phyloP scores from a whole-genome alignment of 2,329 filamentous ascomycete species.

The Claviceps sp. region DNA sequence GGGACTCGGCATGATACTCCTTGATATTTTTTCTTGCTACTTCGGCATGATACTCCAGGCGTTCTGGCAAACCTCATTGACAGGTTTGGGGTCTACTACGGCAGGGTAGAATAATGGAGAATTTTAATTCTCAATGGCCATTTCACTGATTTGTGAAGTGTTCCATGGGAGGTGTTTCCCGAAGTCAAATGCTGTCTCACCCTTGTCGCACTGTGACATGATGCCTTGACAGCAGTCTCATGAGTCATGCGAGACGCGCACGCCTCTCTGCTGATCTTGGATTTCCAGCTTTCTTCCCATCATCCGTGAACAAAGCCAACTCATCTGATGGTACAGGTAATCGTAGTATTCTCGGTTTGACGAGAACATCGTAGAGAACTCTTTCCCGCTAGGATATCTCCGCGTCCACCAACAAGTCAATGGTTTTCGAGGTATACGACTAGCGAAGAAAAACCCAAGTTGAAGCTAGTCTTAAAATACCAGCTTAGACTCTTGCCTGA shows the following conservation, averaged over 20 bases:
- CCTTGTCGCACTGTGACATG: slow-evolving; percentile 3
- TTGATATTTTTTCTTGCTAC: neutral
- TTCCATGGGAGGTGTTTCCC: slow-evolving; percentile 64
- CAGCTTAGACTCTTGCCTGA: slow-evolving; percentile 54
- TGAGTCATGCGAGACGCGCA: slow-evolving; percentile 2
- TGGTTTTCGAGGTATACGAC: slow-evolving; percentile 88
- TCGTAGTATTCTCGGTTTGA: slow-evolving; percentile 8
- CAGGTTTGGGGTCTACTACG: slow-evolving; percentile 19
- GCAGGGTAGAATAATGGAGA: slow-evolving; percentile 30
- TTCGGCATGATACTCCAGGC: slow-evolving; percentile 20
- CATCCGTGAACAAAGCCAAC: too few relatives aligned
- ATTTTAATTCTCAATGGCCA: slow-evolving; percentile 53
- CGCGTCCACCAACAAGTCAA: slow-evolving; percentile 57
- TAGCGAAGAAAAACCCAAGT: slow-evolving; percentile 65
- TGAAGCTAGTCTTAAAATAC: slow-evolving; percentile 30
- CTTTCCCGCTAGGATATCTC: slow-evolving; percentile 68
- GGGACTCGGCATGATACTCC: slow-evolving; percentile 17
- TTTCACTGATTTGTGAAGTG: slow-evolving; percentile 59
- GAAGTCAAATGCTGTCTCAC: slow-evolving; percentile 32
- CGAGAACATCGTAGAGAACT: neutral
- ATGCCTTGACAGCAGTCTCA: neutral
- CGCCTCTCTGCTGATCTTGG: neutral
- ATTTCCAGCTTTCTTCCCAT: too few relatives aligned
- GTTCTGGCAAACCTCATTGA: slow-evolving; percentile 15
- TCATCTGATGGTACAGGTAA: neutral